A percentile compares a stretch with the other conserved stretches of the same genome.
Evolutionary conservation across 164 flowering plant species (phyloP).

Genomic region (Magnolia kwangsiensis): DNA sequence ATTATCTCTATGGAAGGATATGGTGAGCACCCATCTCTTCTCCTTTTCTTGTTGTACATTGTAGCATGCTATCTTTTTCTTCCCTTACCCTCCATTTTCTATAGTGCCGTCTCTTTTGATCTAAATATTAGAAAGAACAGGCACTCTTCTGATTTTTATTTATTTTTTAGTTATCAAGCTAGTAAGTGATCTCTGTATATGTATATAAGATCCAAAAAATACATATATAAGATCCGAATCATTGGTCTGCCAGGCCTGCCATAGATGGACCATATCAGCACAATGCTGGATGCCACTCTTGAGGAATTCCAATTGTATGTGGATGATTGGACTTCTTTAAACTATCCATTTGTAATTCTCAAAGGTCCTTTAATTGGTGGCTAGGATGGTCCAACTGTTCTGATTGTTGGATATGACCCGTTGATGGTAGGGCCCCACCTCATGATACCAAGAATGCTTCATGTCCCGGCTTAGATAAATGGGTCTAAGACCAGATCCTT

Average conservation of each 20-base stretch:
- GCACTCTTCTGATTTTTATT: too few relatives aligned
- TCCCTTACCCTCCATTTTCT: background rate
- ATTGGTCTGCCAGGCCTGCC: background rate
- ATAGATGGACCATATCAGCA: background rate
- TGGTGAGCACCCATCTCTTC: slow-evolving; percentile 46
- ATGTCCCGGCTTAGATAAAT: background rate
- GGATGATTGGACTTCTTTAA: background rate
- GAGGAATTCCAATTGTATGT: background rate
- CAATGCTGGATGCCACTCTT: background rate
- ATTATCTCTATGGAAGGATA: slow-evolving; percentile 99
- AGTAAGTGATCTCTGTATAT: too few relatives aligned
- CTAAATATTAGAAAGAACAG: too few relatives aligned
- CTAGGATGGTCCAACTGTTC: too few relatives aligned
- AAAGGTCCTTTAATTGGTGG: too few relatives aligned
- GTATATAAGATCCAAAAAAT: too few relatives aligned
- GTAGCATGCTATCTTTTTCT: too few relatives aligned
- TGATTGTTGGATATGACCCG: background rate
- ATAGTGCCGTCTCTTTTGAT: background rate
- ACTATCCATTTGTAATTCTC: too few relatives aligned
- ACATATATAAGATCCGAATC: background rate
- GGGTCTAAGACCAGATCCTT: background rate
- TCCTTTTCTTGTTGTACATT: background rate
- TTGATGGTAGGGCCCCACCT: background rate
- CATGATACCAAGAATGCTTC: background rate
- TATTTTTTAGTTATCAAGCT: too few relatives aligned